phyloP scores from a whole-genome alignment of 805 yeast species.

The Teunomyces funiuensis region DNA sequence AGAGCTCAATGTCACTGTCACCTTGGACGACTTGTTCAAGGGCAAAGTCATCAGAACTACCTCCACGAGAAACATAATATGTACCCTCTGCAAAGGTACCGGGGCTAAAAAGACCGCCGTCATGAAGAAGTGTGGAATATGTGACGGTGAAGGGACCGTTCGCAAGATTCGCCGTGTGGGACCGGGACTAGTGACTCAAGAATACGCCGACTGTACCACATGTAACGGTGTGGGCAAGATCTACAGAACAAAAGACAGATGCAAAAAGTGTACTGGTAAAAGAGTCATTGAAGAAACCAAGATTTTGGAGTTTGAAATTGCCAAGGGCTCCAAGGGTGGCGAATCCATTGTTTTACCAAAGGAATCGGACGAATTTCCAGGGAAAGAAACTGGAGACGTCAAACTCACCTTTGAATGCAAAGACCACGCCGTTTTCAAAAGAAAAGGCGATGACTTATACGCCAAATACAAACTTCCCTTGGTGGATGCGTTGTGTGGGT shows the following conservation, averaged over 20 bases:
- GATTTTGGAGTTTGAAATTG: conserved; percentile 72
- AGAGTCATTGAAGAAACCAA: conserved; percentile 63
- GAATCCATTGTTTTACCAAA: conserved; percentile 62
- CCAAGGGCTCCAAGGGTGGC: conserved; percentile 64
- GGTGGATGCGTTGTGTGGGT: conserved; percentile 84
- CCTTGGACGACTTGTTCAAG: conserved; percentile 71
- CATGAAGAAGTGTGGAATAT: conserved; percentile 56
- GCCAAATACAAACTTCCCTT: conserved; percentile 61
- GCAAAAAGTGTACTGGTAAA: conserved; percentile 73
- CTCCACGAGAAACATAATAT: conserved; percentile 68
- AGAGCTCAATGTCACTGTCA: conserved; percentile 58
- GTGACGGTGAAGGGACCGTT: conserved; percentile 71
- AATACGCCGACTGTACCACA: conserved; percentile 56
- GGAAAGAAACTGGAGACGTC: conserved; percentile 76
- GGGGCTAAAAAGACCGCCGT: conserved; percentile 69
- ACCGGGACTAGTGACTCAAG: conserved; percentile 72
- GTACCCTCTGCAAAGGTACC: conserved; percentile 70
- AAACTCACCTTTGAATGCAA: conserved; percentile 57
- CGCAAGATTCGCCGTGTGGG: conserved; percentile 63
- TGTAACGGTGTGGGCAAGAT: conserved; percentile 74
- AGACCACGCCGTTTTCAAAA: conserved; percentile 47
- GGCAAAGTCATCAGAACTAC: conserved; percentile 80
- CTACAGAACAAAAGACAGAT: conserved; percentile 63
- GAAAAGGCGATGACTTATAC: conserved; percentile 65
- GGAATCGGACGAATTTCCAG: conserved; percentile 78